These are phyloP conservation scores for Terana coerulea DNA, from an alignment of 768 basidiomycete genomes.

Conservation along the genomic window DNA sequence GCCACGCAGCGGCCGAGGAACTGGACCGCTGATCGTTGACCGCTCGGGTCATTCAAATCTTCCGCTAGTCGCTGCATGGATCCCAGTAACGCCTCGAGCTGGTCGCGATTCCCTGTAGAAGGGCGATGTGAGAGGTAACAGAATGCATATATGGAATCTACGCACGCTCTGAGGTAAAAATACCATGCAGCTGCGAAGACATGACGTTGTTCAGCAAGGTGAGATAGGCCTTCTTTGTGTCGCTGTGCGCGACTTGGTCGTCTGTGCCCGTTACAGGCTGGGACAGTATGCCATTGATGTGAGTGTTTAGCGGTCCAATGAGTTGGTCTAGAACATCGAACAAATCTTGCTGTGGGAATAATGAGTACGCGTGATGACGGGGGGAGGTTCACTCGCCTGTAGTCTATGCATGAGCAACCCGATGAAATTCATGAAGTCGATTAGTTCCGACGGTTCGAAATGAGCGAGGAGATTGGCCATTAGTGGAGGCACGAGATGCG, in stretches of 20 bases:
- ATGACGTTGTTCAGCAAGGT: slow-evolving; percentile 77
- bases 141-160: slow-evolving; percentile 2
- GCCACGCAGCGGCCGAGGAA: slow-evolving; percentile 71
- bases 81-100: slow-evolving; percentile 72
- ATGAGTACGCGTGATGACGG: background rate
- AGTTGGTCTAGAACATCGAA: slow-evolving; percentile 88
- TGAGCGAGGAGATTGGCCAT: slow-evolving; percentile 90
- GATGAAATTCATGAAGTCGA: slow-evolving; percentile 96
- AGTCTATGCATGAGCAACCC: slow-evolving; percentile 87
- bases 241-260: slow-evolving; percentile 70
- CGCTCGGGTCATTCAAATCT: slow-evolving; percentile 69
- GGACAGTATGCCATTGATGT: slow-evolving; percentile 76
- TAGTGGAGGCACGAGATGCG: slow-evolving; percentile 81
- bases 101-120: slow-evolving; percentile 54
- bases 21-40: slow-evolving; percentile 75
- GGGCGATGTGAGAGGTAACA: slow-evolving; percentile 23
- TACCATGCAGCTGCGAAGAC: slow-evolving; percentile 71
- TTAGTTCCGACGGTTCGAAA: slow-evolving; percentile 88
- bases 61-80: slow-evolving; percentile 69
- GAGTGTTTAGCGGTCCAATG: slow-evolving; percentile 78
- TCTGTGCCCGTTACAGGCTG: slow-evolving; percentile 86
- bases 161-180: slow-evolving; percentile 88
- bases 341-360: slow-evolving; percentile 61
- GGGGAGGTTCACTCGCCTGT: slow-evolving; percentile 49
- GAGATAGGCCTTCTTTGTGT: slow-evolving; percentile 89